Percentiles rank a stretch among this genome's conserved stretches.
phyloP scores from a whole-genome alignment of 148 eudicot species.

The Dianthus caryophyllus region DNA sequence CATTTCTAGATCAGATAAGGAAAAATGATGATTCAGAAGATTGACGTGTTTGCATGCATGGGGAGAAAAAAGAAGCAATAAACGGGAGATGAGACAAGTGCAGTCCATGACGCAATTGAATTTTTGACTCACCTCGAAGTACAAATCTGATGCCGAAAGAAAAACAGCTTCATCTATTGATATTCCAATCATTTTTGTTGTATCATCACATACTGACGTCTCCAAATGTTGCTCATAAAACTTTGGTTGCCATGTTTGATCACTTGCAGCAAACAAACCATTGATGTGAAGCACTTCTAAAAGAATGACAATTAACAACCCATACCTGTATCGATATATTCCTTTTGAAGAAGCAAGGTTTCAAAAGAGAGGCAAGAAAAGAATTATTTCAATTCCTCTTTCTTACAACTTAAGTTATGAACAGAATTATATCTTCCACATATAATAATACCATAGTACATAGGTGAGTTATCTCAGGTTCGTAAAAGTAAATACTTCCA shows the following conservation, averaged over 20 bases:
- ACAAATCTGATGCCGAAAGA: conserved; percentile 57
- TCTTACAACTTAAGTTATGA: not conserved
- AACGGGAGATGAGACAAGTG: not conserved
- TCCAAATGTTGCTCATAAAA: conserved; percentile 25
- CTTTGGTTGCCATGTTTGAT: conserved; percentile 20
- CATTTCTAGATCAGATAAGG: too few relatives aligned
- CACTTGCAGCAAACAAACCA: conserved; percentile 50
- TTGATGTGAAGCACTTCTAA: conserved; percentile 39
- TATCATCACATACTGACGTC: conserved; percentile 38
- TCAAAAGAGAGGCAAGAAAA: too few relatives aligned
- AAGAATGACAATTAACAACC: not conserved
- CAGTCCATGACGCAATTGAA: not conserved
- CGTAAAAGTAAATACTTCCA: not conserved
- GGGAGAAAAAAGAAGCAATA: not conserved
- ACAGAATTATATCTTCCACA: not conserved
- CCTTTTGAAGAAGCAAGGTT: not conserved
- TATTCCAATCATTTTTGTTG: conserved; percentile 74
- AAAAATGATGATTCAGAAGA: not conserved
- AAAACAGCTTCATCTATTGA: conserved; percentile 63
- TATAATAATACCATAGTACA: not conserved
- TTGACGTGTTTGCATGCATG: not conserved
- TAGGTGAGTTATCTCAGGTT: not conserved
- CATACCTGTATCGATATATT: not conserved
- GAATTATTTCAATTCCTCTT: too few relatives aligned
- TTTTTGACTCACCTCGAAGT: conserved; percentile 48